Evolutionary conservation across 345 rosid species (phyloP).

Genomic region (Dovyalis caffra): DNA sequence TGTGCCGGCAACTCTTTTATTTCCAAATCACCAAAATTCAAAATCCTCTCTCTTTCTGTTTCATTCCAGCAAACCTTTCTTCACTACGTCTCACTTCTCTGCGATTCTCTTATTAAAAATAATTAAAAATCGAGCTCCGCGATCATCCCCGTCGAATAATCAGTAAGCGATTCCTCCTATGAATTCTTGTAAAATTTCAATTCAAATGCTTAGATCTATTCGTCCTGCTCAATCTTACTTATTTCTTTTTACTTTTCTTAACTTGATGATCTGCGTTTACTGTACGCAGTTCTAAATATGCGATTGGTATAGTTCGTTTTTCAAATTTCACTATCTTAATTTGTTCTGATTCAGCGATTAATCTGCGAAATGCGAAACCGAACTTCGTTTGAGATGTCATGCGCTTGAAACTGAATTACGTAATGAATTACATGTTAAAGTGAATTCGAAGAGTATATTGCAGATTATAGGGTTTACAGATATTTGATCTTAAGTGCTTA

Average conservation of each 20-base stretch:
- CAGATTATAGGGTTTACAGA: background rate
- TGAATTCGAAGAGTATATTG: background rate
- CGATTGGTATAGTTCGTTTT: background rate
- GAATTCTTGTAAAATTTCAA: background rate
- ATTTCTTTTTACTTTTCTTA: background rate
- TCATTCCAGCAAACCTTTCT: background rate
- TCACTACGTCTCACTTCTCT: background rate
- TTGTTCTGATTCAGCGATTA: background rate
- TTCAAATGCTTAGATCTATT: background rate
- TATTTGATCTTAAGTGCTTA: background rate
- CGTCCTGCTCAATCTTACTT: background rate
- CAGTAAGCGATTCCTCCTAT: constrained; percentile 1
- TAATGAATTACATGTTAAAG: background rate
- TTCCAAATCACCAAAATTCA: background rate
- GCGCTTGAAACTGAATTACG: background rate
- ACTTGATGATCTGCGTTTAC: background rate
- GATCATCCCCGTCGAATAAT: background rate
- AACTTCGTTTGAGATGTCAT: background rate
- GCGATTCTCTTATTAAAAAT: background rate
- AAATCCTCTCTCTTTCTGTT: background rate
- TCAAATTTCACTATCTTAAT: background rate
- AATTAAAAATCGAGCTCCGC: background rate
- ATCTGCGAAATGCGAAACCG: background rate
- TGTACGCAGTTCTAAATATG: background rate
- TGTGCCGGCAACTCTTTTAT: background rate